Base-by-base conservation (phyloP, 2,329 filamentous ascomycete genomes). In the Paecilomyces niveus region DNA sequence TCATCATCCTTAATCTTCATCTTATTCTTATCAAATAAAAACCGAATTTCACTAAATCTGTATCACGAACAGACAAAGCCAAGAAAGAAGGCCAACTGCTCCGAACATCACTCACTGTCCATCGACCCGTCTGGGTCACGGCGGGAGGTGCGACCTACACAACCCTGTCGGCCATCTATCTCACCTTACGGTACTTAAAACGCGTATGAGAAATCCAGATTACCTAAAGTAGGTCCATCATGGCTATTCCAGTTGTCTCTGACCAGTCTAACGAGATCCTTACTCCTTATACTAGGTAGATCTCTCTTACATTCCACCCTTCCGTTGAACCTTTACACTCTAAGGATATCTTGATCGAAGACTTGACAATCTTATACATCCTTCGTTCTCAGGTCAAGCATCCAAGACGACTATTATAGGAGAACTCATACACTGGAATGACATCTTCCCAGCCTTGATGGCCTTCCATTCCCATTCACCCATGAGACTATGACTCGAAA, bases 71-170 rank as follows among this genome's bases (percentile, higher is more conserved):
- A 39, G 35, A 39, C 13, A 39, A n/a, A 39, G 35, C 35, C 35
- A 39, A n/a, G 35, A 39, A 39, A 39, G 35, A 39, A n/a, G 35
- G 35, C 15, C 35, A 39, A n/a, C 15, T 39, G n/a, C 35, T 39
- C 3, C 35, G 35, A 39, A 39, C 4, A 33, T 69, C 74, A 6
- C 56, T 76, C n/a, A 63, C 56, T 22, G 64, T 66, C 24, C 70
- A 73, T 55, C 64, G 62, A 52, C 70, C 70, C 3, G 70, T 73
- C 53, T 73, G 70, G 70, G 31, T 70, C 13, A 65, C 70, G 3
- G 70, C 68, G 10, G 66, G 57, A 0, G 70, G 68, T 10, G 70
- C 66, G 26, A 61, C 65, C 8, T 73, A 73, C 59, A 72, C 70
- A 8, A 70, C 66, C 3, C 62, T 66, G 58, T 68, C 63, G 1